Evolutionary conservation across 345 rosid genomes (phyloP), one percentile per base, ranked within the genome.

Genomic region (Linum lewisii): DNA sequence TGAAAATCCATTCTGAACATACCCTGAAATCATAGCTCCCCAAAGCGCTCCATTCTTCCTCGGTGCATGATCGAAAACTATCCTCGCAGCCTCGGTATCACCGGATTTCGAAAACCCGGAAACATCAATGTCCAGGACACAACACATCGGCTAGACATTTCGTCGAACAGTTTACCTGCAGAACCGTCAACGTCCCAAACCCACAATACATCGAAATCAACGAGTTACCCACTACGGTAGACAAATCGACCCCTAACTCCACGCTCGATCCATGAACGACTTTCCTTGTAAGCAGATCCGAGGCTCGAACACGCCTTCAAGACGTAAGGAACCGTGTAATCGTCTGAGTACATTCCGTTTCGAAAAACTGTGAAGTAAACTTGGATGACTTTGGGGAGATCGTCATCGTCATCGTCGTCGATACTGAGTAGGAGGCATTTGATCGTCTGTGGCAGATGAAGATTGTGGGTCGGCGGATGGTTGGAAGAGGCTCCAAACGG

Each of bases 111-210:
- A 78, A 72, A 61, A 70, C 60, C 83, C 81, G 56, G 74, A 72
- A 81, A 74, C 78, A 79, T 68, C 16, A 72, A 59, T 0, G 81
- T 81, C 86, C 83, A 78, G 13, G 86, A 76, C 52, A 75, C 77
- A 64, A 51, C 60, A 51, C 73, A 71, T 9, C 58, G 67, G 36
- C 25, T 10, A 19, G 73, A 63, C 59, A 74, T 66, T 65, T 81
- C 79, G 38, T 72, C 75, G 58, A 81, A 78, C 25, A 72, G 58
- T 26, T 57, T 58, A 18, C 75, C 54, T 38, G 86, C 81, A 0
- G 61, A 66, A 32, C 24, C 51, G 32, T 20, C 51, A 74, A 66
- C 45, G 26, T 64, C 25, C 24, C 62, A 61, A 72, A 63, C 57
- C 64, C 77, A 58, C 60, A 64, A 47, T 73, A 79, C 73, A 77